Percentiles rank a stretch among this genome's conserved stretches.
Evolutionary conservation across 2,329 filamentous ascomycete species (phyloP).

Genomic region (Tetracladium maxilliforme): DNA sequence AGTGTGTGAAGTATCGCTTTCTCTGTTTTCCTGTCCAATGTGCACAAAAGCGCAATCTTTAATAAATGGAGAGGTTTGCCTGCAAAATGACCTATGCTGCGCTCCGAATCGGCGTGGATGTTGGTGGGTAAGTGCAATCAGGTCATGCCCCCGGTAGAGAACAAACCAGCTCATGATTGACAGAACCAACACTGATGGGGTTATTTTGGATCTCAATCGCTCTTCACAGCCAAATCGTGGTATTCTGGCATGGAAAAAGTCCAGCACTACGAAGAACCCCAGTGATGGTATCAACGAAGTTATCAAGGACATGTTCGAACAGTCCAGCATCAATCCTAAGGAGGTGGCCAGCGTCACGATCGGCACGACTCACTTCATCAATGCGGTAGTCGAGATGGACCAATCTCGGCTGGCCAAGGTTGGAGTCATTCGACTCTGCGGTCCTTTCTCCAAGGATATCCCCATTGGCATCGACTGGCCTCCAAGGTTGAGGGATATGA

Average conservation of each 20-base stretch:
- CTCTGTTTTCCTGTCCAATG: no score
- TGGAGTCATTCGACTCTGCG: constrained; percentile 37
- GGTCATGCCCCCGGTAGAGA: no score
- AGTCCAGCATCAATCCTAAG: constrained; percentile 13
- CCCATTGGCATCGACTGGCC: constrained; percentile 32
- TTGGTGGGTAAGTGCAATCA: constrained; percentile 6
- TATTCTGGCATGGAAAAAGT: constrained; percentile 8
- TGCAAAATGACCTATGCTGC: constrained; percentile 6
- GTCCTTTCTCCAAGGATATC: constrained; percentile 29
- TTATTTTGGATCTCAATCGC: constrained; percentile 7
- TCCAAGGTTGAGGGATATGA: constrained; percentile 26
- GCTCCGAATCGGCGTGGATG: constrained; percentile 8
- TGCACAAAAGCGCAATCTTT: no score
- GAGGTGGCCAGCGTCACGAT: constrained; percentile 7
- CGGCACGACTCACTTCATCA: constrained; percentile 37
- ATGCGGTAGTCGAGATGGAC: constrained; percentile 40
- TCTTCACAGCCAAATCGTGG: constrained; percentile 5
- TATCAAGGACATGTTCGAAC: constrained; percentile 8
- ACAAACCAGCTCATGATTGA: no score
- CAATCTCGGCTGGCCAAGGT: constrained; percentile 29
- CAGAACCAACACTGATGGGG: constrained; percentile 10
- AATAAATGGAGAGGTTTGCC: no score
- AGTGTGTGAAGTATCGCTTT: no score
- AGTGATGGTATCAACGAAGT: constrained; percentile 8
- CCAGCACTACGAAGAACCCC: constrained; percentile 7